Conservation (phyloP, 2,329 filamentous ascomycete genomes). For the Didymella arachidicola region DNA sequence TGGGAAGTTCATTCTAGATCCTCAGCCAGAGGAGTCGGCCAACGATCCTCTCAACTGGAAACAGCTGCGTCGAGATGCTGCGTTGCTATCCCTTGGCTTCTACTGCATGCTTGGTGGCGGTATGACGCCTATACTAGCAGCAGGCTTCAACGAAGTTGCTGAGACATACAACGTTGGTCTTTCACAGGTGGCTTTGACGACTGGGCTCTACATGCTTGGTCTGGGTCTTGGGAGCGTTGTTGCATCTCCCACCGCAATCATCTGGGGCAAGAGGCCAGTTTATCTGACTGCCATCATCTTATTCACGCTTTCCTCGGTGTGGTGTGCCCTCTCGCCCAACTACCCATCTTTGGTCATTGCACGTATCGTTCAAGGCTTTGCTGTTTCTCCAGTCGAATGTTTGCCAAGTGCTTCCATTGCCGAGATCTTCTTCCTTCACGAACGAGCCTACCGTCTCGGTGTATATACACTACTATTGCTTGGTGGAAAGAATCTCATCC, state of each 20-base stretch:
- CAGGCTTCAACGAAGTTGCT: constrained; percentile 85
- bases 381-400: constrained; percentile 89
- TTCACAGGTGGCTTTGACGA: constrained; percentile 81
- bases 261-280: constrained; percentile 89
- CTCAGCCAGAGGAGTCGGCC: constrained; percentile 86
- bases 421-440: constrained; percentile 95
- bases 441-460: constrained; percentile 89
- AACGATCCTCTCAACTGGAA: constrained; percentile 97
- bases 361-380: constrained; percentile 85
- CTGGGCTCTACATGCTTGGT: constrained; percentile 93
- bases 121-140: constrained; percentile 88
- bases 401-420: constrained; percentile 92
- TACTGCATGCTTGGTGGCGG: constrained; percentile 95
- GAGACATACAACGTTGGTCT: constrained; percentile 70
- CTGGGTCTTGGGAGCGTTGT: constrained; percentile 84
- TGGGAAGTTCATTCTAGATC: constrained; percentile 85
- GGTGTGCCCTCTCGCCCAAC: constrained; percentile 85
- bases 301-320: constrained; percentile 79
- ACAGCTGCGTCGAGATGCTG: constrained; percentile 77
- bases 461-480: constrained; percentile 91
- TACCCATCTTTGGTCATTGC: constrained; percentile 82
- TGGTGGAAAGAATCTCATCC: constrained; percentile 89
- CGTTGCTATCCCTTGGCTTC: constrained; percentile 82
- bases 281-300: constrained; percentile 80
- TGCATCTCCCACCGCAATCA: constrained; percentile 86